Evolutionary conservation across 768 basidiomycete species (phyloP).

Genomic region (Chalciporus piperatus): DNA sequence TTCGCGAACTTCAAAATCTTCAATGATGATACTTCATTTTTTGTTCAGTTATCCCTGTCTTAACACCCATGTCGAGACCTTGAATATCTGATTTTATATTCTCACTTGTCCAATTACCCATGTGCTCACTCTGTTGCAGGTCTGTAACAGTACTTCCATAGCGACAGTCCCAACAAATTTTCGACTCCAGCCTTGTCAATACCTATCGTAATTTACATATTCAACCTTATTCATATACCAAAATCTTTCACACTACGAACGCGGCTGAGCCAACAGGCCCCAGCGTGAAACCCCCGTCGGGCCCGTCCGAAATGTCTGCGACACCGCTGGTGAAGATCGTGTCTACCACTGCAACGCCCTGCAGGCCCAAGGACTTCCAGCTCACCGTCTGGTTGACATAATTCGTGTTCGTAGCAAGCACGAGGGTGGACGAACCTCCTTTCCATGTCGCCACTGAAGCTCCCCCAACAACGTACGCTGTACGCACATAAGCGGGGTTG

Average conservation of each 20-base stretch:
- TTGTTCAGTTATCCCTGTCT: slow-evolving; percentile 33
- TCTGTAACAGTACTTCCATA: background rate
- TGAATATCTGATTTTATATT: slow-evolving; percentile 8
- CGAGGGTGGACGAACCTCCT: slow-evolving; percentile 36
- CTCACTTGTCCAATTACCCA: background rate
- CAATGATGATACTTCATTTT: slow-evolving; percentile 18
- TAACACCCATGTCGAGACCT: slow-evolving; percentile 25
- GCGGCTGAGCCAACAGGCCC: slow-evolving; percentile 26
- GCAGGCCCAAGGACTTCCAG: slow-evolving; percentile 30
- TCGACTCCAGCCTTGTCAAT: background rate
- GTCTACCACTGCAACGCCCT: background rate
- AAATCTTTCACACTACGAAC: too few species aligned
- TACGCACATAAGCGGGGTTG: slow-evolving; percentile 37
- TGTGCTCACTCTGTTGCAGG: background rate
- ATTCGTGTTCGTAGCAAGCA: slow-evolving; percentile 52
- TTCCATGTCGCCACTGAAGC: slow-evolving; percentile 56
- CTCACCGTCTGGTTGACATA: slow-evolving; percentile 35
- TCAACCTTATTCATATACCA: background rate
- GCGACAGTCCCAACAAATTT: background rate
- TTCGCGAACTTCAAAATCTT: background rate
- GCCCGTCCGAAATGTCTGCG: background rate
- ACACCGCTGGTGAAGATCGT: slow-evolving; percentile 17
- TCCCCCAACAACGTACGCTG: slow-evolving; percentile 37
- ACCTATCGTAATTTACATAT: background rate
- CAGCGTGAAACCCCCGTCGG: slow-evolving; percentile 12